Conservation (phyloP, 2,329 filamentous ascomycete genomes). For the Neonectria neomacrospora region DNA sequence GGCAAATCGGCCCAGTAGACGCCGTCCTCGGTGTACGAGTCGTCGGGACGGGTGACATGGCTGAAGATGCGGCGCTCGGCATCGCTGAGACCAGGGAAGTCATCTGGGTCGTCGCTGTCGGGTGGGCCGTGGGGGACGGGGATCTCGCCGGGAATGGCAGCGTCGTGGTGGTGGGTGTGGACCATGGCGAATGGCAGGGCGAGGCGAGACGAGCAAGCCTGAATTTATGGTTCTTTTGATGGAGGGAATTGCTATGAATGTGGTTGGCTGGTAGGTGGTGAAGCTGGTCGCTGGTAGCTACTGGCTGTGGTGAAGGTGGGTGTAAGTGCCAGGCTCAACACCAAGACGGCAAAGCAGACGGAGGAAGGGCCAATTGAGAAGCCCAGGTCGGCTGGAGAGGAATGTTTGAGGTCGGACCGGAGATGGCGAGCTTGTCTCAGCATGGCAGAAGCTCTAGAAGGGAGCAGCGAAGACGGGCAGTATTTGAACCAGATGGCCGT, state of each 20-base stretch:
- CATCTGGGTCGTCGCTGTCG: slow-evolving; percentile 61
- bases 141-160: slow-evolving; percentile 60
- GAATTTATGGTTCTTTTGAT: slow-evolving; percentile 10
- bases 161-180: slow-evolving; percentile 48
- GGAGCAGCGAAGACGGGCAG: slow-evolving; percentile 37
- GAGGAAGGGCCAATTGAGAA: not conserved
- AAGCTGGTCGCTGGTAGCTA: not conserved
- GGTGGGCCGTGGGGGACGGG: slow-evolving; percentile 63
- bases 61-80: slow-evolving; percentile 75
- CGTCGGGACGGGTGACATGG: slow-evolving; percentile 85
- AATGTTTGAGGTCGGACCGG: slow-evolving; percentile 15
- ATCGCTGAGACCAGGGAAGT: slow-evolving; percentile 56
- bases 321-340: slow-evolving; percentile 13
- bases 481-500: slow-evolving; percentile 41
- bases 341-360: not conserved
- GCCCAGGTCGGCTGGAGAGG: slow-evolving; percentile 5
- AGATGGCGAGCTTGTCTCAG: slow-evolving; percentile 15
- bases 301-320: not conserved
- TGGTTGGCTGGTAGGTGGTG: not conserved
- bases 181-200: slow-evolving; percentile 34
- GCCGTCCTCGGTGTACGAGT: slow-evolving; percentile 84
- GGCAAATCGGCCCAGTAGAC: slow-evolving; percentile 94
- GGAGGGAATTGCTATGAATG: not conserved
- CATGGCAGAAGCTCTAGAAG: slow-evolving; percentile 9
- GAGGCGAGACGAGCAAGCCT: not conserved